Evolutionary conservation across 345 rosid genomes (phyloP), one percentile per base, ranked within the genome.

Genomic region (Trapa incisa): DNA sequence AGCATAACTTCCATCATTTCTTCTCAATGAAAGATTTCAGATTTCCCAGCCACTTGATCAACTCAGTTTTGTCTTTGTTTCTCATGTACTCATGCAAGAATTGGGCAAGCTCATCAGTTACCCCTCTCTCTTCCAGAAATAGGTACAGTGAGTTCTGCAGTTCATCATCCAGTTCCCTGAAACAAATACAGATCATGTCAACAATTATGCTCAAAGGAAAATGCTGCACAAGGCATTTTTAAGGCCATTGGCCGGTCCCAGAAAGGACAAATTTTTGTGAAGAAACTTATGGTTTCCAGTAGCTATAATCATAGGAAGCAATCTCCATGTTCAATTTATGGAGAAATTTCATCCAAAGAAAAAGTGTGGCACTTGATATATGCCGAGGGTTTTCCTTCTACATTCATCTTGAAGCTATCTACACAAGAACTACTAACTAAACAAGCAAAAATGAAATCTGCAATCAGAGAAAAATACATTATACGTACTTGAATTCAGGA

Each of bases 111-210:
- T 82, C 77, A 61, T 90, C 94, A 48, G 76, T 71, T 61, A 93
- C 79, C 58, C 88, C 87, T 70, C 98, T 80, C 75, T 74, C 82
- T 47, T 87, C 97, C 73, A 93, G 69, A 73, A 78, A 88, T 0
- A 77, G 87, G 66, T 88, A 87, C 6, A 93, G 82, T 3, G 87
- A 78, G 2, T 79, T 79, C 75, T 90, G 97, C 66, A 93, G 79
- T 38, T 83, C 80, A 36, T 86, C 95, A 35, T 93, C 98, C 79
- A 93, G 43, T 41, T 88, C 97, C 86, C 98, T 93, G 86, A 33
- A 71, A 75, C 62, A 68, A 71, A 76, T 8, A 54, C 48, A 43
- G 61, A 75, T 62, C 68, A 56, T 68, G 38, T 57, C 29, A 60
- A 37, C 65, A 45, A 14, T 14, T 2, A 4, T 15, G n/a, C 14